phyloP scores from a whole-genome alignment of 2,329 filamentous ascomycete genomes.

The Dactylonectria macrodidyma region DNA sequence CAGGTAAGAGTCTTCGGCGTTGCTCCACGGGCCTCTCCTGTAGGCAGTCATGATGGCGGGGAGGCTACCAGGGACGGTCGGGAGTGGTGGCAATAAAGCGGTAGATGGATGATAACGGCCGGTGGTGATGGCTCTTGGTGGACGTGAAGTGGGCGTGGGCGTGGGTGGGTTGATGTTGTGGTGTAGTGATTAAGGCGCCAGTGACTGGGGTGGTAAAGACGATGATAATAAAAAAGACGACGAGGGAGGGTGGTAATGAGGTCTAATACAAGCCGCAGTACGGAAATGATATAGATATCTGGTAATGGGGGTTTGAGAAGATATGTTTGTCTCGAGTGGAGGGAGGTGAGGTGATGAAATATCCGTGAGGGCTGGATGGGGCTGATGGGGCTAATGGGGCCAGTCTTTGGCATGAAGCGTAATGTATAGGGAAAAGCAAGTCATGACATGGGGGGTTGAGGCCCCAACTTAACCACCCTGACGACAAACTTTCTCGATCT shows the following conservation, averaged over 20 bases:
- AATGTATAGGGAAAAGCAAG: conserved; percentile 47
- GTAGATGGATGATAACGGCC: not conserved
- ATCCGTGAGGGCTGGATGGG: conserved; percentile 42
- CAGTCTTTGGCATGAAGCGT: conserved; percentile 43
- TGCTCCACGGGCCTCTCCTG: conserved; percentile 85
- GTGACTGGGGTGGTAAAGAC: not conserved
- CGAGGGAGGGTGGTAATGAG: not conserved
- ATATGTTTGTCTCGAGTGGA: conserved; percentile 20
- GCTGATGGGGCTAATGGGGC: conserved; percentile 35
- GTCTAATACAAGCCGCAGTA: conserved; percentile 12
- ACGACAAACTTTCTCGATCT: conserved; percentile 49
- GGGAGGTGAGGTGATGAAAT: conserved; percentile 48
- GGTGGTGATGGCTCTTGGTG: conserved; percentile 2
- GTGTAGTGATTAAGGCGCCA: not conserved
- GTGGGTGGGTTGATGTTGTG: not conserved
- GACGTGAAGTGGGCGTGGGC: not conserved
- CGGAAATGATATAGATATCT: conserved; percentile 2
- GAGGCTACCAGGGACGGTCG: not conserved
- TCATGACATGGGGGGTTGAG: conserved; percentile 34
- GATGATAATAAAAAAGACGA: conserved; percentile 17
- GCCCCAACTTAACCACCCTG: conserved; percentile 28
- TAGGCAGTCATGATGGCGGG: conserved; percentile 42
- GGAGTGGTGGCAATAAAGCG: not conserved
- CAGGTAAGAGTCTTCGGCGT: conserved; percentile 80
- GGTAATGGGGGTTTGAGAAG: conserved; percentile 29